A percentile compares a stretch with the other conserved stretches of the same genome.
These are phyloP conservation scores for Colletotrichum sp. DNA, from an alignment of 2,329 filamentous ascomycete species.

Conservation along the genomic window DNA sequence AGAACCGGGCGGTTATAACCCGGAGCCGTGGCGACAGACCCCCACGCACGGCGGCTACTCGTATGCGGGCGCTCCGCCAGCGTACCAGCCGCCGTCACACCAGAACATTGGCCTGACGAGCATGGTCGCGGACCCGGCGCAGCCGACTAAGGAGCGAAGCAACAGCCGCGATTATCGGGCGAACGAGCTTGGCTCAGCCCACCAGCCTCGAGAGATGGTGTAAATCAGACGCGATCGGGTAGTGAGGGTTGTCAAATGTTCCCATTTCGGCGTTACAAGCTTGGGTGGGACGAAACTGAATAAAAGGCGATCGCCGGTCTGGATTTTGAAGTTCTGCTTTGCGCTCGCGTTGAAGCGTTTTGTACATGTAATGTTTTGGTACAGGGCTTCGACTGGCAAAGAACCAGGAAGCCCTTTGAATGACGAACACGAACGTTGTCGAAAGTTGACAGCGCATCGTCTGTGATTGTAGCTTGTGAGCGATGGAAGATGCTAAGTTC, in stretches of 20 bases:
- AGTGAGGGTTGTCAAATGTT: neutral
- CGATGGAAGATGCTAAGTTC: neutral
- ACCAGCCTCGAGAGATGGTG: conserved; percentile 20
- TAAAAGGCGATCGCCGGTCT: neutral
- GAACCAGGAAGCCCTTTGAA: neutral
- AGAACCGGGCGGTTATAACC: conserved; percentile 16
- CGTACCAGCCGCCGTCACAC: conserved; percentile 13
- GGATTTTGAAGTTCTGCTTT: neutral
- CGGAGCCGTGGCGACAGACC: conserved; percentile 20
- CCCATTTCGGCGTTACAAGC: neutral
- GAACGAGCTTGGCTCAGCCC: conserved; percentile 15
- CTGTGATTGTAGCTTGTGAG: neutral
- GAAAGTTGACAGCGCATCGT: neutral
- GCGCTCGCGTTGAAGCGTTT: neutral
- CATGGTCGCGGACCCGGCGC: conserved; percentile 12
- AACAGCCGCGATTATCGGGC: conserved; percentile 15
- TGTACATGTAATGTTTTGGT: conserved; percentile 4
- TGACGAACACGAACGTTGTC: neutral
- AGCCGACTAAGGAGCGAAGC: conserved; percentile 14
- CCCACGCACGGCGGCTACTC: conserved; percentile 8
- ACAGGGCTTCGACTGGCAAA: neutral
- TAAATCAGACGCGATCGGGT: neutral
- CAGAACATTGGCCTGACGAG: conserved; percentile 17
- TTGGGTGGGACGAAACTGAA: neutral
- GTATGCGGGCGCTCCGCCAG: conserved; percentile 3